A percentile compares a stretch with the other conserved stretches of the same genome.
These are phyloP conservation scores for Fusarium irregulare DNA, from an alignment of 2,329 filamentous ascomycete species.

Conservation along the genomic window DNA sequence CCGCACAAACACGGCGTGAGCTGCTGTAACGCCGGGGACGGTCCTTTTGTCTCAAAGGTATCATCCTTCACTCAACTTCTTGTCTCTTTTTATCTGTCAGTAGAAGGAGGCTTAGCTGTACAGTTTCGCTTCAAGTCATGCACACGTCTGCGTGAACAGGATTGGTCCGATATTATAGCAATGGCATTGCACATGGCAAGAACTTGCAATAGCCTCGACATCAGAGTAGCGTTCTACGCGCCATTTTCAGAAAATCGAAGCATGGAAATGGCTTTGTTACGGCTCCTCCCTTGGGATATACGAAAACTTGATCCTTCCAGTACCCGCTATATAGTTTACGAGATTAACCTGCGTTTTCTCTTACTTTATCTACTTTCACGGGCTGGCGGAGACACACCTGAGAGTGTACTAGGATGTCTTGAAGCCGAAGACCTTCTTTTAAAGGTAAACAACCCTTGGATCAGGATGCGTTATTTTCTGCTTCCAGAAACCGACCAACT, in stretches of 20 bases:
- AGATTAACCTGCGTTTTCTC: background rate
- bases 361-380: background rate
- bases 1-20: background rate
- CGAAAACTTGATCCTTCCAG: rapidly evolving
- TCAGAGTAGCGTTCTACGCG: too few relatives aligned
- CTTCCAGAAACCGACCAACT: too few relatives aligned
- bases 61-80: background rate
- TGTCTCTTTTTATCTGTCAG: background rate
- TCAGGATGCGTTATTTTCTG: background rate
- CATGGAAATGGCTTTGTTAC: rapidly evolving
- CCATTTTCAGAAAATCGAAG: too few relatives aligned
- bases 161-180: background rate
- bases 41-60: rapidly evolving
- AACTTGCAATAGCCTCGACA: background rate
- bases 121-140: too few relatives aligned
- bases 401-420: rapidly evolving
- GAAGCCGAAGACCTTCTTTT: background rate
- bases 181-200: background rate
- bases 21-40: rapidly evolving
- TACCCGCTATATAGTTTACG: background rate
- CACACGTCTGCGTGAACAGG: background rate
- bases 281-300: too few relatives aligned
- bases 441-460: background rate
- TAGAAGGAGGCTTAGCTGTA: too few relatives aligned
- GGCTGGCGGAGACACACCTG: rapidly evolving